Base-by-base conservation (phyloP, 306 rosid species). In the Cajanus cajan region DNA sequence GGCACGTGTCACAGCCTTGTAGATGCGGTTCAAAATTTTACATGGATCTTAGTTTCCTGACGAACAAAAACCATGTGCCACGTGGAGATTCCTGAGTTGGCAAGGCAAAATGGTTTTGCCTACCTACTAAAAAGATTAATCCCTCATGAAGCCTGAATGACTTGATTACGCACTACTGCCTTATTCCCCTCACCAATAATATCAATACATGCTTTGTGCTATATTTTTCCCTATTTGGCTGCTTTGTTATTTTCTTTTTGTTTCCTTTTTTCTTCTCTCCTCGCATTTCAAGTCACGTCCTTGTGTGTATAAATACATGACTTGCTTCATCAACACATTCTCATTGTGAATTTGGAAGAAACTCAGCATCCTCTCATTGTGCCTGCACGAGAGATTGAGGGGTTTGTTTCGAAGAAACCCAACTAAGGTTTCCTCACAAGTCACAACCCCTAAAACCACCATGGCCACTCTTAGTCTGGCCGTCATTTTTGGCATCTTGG, bases 401-500 rank as follows among this genome's bases (percentile, higher is more conserved):
- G 84, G 59, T 76, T 65, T 79, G 21, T 31, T 55, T 45, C 19
- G 52, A 40, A 66, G 61, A 82, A 82, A 59, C 78, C 81, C 31
- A 36, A 1, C 72, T 59, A 45, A 57, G 81, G 79, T 77, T 77
- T 77, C 75, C 34, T 50, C 21, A 7, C 47, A 51, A 76, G 24
- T 50, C 21, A 7, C 47, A 51, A 76, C 62, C 74, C 82, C 50
- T 19, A 9, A 65, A 25, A 21, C 7, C 34, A 24, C 12, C 71
- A 16, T 83, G 61, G 74, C 47, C 69, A 22, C 34, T 66, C 75
- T 77, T 8, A 84, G 76, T 77, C 44, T 76, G 82, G 74, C 88
- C 58, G 68, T 85, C 68, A 67, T 80, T 21, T 94, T 92, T 82
- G 98, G 98, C 70, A 40, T 94, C 51, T 78, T 94, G 12, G 98